Base-by-base conservation (phyloP, 2,329 filamentous ascomycete genomes). In the Epichloe sibirici region DNA sequence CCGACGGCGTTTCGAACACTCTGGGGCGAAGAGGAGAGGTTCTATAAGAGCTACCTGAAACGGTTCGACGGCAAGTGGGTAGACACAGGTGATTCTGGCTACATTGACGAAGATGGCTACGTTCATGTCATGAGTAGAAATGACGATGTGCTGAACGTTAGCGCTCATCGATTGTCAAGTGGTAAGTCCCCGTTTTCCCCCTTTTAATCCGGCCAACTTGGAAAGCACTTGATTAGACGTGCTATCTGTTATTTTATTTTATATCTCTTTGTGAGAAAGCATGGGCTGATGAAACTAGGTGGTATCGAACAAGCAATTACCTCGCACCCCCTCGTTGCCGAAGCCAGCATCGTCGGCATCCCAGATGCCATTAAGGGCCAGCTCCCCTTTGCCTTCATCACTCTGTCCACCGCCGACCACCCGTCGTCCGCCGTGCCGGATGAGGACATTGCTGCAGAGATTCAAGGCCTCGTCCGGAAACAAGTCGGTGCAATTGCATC, bases 101-200 rank as follows among this genome's bases (percentile, higher is more conserved):
- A 90, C 74, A 82, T 96, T 53, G 90, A 96, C 63, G 66, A 77
- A 13, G 83, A 91, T 42, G 80, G 80, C 4, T 83, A 83, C 59
- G 75, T 83, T 42, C 76, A 79, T 57, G 79, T 84, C 58, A 82
- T 83, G 80, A 77, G 77, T 42, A 70, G 81, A 42, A 76, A 73
- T 35, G 90, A 96, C 70, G 90, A 96, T 66, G 85, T 96, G 55
- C 90, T 96, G 63, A 96, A 96, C 63, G 90, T 95, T n/a, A 90
- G 90, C 42, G 90, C 90, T 5, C 90, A 96, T 71, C 81, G 90
- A 13, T 83, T 96, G 56, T 91, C 86, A 57, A 95, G 90, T 11
- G 88, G 86, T 86, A 73, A 61, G 75, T 66, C 25, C 31, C 9
- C 28, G 9, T 31, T 31, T 11, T 11, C 1, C 28, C 23, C 9